Evolutionary conservation across 176 grass and related monocot species (phyloP), one percentile per base, ranked within the genome.

Genomic region (Olyra latifolia): DNA sequence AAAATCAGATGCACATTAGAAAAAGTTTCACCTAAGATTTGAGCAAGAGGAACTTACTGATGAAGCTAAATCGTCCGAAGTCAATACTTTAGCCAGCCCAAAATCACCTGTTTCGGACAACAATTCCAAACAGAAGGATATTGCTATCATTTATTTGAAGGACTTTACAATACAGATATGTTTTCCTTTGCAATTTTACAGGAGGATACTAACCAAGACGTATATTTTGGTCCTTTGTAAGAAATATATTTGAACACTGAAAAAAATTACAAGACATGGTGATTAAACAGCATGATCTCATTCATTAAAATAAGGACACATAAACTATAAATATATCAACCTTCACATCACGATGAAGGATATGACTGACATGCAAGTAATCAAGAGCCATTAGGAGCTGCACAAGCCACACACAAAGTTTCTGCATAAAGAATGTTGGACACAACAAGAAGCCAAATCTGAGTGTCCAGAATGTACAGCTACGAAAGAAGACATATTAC

Each of bases 241-340:
- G 89, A 82, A 98, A 98, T 88, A 97, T 97, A 83, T 98, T 98
- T 71, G 95, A 98, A 62, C 95, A 98, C 95, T 98, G 84, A 35
- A 81, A 87, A 83, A 41, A 77, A 40, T 44, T 45, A 11, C 4
- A 64, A 1, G 48, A 50, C 3, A 69, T 25, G 27, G 45, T 84
- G 7, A 83, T 80, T 79, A 91, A 78, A 59, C 52, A 69, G 49
- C 60, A 14, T 53, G 12, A 59, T 45, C 67, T 10, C 24, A 70
- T 54, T 62, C 47, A 84, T 19, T 20, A 27, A 32, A 47, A 52
- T 25, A 19, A 77, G 52, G 79, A 79, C 16, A 66, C 11, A 76
- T 23, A 69, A 28, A 29, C 42, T 66, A 69, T 41, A 32, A n/a
- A 43, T 67, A 3, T 75, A 73, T 45, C 4, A 81, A 98, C 95